Percentiles rank a stretch among this genome's conserved stretches.
Conservation (phyloP, 768 basidiomycete genomes). For the Serendipita indica region DNA sequence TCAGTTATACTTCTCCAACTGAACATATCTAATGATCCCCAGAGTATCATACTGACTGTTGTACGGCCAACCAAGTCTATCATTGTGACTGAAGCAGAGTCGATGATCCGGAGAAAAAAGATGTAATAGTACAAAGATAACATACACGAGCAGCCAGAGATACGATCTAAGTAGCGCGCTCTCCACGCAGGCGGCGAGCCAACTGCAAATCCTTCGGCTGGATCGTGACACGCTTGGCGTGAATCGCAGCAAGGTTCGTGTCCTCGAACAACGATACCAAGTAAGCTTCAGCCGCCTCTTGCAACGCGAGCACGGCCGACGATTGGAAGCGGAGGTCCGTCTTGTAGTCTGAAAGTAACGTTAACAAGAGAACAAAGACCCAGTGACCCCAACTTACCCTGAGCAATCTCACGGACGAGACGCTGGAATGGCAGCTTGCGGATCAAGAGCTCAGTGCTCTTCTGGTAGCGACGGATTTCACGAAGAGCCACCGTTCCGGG, state of each 20-base stretch:
- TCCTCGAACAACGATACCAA: conserved; percentile 61
- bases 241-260: conserved; percentile 48
- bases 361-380: background rate
- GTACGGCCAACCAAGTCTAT: no score
- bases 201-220: conserved; percentile 66
- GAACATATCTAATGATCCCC: no score
- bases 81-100: background rate
- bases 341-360: conserved; percentile 19
- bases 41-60: no score
- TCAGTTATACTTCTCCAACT: no score
- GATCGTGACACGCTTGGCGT: conserved; percentile 42
- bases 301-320: conserved; percentile 50
- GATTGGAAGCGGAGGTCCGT: conserved; percentile 69
- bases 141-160: background rate
- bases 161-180: conserved; percentile 25
- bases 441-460: conserved; percentile 38
- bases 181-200: conserved; percentile 55
- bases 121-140: background rate
- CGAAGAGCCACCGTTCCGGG: conserved; percentile 66
- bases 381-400: conserved; percentile 30
- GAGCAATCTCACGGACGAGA: conserved; percentile 37
- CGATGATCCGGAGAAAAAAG: background rate
- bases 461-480: conserved; percentile 43
- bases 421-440: conserved; percentile 39
- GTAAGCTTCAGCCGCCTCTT: conserved; percentile 55